Evolutionary conservation across 1,284 basidiomycete genomes (phyloP).

Genomic region (Filobasidium uniguttulatum): DNA sequence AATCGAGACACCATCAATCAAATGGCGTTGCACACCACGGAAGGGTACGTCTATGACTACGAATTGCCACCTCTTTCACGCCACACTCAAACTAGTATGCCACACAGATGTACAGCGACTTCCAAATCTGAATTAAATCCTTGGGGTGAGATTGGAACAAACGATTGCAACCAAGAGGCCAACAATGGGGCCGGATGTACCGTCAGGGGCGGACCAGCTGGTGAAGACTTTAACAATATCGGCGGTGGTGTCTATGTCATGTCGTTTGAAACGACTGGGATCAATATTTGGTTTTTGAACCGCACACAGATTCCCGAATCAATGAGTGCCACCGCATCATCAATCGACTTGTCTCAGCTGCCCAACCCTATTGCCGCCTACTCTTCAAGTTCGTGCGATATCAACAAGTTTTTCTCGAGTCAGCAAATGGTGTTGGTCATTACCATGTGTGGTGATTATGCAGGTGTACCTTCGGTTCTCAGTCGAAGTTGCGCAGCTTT

Average conservation of each 20-base stretch:
- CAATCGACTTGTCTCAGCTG: conserved; percentile 50
- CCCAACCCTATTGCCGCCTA: conserved; percentile 57
- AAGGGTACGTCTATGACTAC: conserved; percentile 5
- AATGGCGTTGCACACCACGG: conserved; percentile 28
- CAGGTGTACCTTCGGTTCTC: conserved; percentile 27
- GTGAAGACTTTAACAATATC: conserved; percentile 47
- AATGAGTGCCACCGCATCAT: conserved; percentile 43
- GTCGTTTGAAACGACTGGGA: conserved; percentile 48
- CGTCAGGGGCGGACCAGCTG: conserved; percentile 47
- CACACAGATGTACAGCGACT: conserved; percentile 19
- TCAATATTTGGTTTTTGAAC: conserved; percentile 61
- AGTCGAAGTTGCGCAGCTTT: conserved; percentile 43
- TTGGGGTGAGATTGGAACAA: conserved; percentile 19
- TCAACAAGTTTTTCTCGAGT: conserved; percentile 47
- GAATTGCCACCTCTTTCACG: too few species aligned
- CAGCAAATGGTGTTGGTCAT: conserved; percentile 17
- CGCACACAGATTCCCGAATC: conserved; percentile 47
- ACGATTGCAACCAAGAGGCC: conserved; percentile 26
- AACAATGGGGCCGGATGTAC: conserved; percentile 50
- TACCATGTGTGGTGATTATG: conserved; percentile 44
- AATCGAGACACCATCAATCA: conserved; percentile 27
- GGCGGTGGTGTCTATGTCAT: conserved; percentile 60
- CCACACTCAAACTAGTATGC: too few species aligned
- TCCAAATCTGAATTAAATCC: conserved; percentile 11
- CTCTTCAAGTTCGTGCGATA: conserved; percentile 47